Evolutionary conservation across 139 green algal genomes (phyloP), one percentile per base, ranked within the genome.

Genomic region (Chlorella sorokiniana): DNA sequence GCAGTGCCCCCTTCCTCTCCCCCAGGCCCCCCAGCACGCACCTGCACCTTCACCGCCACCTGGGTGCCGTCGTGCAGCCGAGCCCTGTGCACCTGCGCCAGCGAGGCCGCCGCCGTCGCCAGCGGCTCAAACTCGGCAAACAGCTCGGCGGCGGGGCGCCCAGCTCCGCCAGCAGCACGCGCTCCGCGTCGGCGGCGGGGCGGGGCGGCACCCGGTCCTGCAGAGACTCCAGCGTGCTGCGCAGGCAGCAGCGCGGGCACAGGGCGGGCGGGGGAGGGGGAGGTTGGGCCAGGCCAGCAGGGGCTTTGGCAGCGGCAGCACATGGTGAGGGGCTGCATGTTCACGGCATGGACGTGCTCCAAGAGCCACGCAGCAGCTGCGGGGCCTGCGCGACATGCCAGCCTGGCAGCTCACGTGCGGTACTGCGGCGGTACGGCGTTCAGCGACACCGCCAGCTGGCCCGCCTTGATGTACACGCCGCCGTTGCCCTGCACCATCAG

Each of bases 391-490:
- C 4, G 2, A 68, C n/a, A n/a, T 35, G 16, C 10, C 61, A 10
- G 61, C 61, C 61, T 16, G 16, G 61, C 61, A 42, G 11, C 74
- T 33, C 38, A 84, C 86, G 62, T 84, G 9, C 86, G 74, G 70
- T 88, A 88, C 76, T 88, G 68, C 44, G 41, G 29, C 4, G 86
- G 84, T 22, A 81, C 75, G 25, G 77, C 77, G 22, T 72, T 75
- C 59, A 82, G 51, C 31, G 64, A 83, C 0, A 88, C 83, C 18
- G 92, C 88, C 81, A 96, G 92, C 89, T 98, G 95, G 0, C 91
- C 94, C 0, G 92, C 91, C 86, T 98, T 98, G 67, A 97, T 90
- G 87, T 97, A 98, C 37, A 97, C 80, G 2, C 93, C 94, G 0
- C 94, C 94, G 69, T 96, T 96, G 73, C 38, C 72, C 35, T 93